These are phyloP conservation scores for Calocybe indica DNA, from an alignment of 768 basidiomycete genomes.

Conservation along the genomic window DNA sequence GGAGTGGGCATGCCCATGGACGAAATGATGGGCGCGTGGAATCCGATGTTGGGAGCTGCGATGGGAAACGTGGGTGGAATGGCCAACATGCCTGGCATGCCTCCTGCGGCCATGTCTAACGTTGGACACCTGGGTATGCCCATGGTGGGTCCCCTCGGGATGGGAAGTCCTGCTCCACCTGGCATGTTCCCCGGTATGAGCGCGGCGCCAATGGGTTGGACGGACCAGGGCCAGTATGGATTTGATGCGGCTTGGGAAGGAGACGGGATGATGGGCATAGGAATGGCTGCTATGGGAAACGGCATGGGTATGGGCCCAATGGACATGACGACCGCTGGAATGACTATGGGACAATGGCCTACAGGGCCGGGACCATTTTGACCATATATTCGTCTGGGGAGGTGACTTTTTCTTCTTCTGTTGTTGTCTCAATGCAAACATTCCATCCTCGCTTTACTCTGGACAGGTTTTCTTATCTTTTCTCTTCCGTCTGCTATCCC, in stretches of 20 bases:
- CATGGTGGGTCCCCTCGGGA: slow-evolving; percentile 20
- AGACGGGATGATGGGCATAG: slow-evolving; percentile 30
- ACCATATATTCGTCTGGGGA: background rate
- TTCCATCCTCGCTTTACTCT: background rate
- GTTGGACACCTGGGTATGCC: slow-evolving; percentile 19
- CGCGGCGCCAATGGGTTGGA: slow-evolving; percentile 27
- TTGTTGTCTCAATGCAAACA: background rate
- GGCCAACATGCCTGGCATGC: slow-evolving; percentile 23
- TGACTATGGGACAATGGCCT: slow-evolving; percentile 33
- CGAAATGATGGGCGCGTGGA: slow-evolving; percentile 31
- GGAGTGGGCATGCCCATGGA: slow-evolving; percentile 23
- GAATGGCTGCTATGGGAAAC: slow-evolving; percentile 29
- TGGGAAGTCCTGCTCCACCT: slow-evolving; percentile 14
- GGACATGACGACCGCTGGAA: slow-evolving; percentile 30
- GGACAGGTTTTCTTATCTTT: background rate
- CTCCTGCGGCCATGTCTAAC: slow-evolving; percentile 20
- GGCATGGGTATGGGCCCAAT: slow-evolving; percentile 37
- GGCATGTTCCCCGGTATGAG: slow-evolving; percentile 30
- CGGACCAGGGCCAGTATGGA: slow-evolving; percentile 23
- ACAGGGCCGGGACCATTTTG: slow-evolving; percentile 10
- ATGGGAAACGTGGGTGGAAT: slow-evolving; percentile 15
- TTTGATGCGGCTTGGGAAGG: slow-evolving; percentile 25
- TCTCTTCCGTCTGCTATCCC: background rate
- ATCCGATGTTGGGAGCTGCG: slow-evolving; percentile 23
- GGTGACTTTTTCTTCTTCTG: background rate